Percentiles rank a stretch among this genome's conserved stretches.
Evolutionary conservation across 805 yeast genomes (phyloP).

Genomic region (Metschnikowia dekortorum): DNA sequence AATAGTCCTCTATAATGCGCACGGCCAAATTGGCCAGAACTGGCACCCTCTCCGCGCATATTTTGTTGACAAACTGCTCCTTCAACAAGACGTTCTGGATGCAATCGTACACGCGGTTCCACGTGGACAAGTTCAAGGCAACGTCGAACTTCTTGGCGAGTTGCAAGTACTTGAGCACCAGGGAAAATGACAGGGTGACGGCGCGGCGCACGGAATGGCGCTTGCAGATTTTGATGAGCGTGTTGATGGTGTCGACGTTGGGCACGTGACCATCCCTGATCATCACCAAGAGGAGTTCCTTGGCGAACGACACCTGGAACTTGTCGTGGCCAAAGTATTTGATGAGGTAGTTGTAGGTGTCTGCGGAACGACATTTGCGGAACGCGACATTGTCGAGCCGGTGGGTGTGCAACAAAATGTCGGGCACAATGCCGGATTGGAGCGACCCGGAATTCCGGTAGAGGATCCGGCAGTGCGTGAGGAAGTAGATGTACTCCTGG

Average conservation of each 20-base stretch:
- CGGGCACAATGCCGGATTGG: conserved; percentile 33
- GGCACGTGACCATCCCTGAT: conserved; percentile 38
- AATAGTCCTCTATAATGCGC: conserved; percentile 33
- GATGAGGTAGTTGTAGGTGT: conserved; percentile 38
- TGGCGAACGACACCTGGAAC: conserved; percentile 37
- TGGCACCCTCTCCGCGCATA: conserved; percentile 30
- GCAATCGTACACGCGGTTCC: conserved; percentile 35
- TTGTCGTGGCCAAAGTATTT: conserved; percentile 38
- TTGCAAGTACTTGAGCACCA: conserved; percentile 28
- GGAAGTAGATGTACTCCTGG: conserved; percentile 30
- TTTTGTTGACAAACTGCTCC: conserved; percentile 31
- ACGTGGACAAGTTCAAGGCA: conserved; percentile 31
- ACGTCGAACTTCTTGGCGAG: conserved; percentile 24
- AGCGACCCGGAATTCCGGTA: conserved; percentile 33
- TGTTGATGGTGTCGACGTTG: conserved; percentile 37
- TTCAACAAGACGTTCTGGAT: conserved; percentile 36
- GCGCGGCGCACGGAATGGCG: conserved; percentile 32
- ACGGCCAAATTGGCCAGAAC: conserved; percentile 27
- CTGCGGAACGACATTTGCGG: conserved; percentile 28
- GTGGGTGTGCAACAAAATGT: conserved; percentile 36
- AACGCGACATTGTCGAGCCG: conserved; percentile 27
- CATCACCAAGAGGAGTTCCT: conserved; percentile 38
- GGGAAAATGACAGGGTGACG: conserved; percentile 27
- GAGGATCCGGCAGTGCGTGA: conserved; percentile 32
- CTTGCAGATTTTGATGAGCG: conserved; percentile 27